Evolutionary conservation across 495 filamentous ascomycete species (phyloP), one percentile per base, ranked within the genome.

Genomic region (Penicillium parvum): DNA sequence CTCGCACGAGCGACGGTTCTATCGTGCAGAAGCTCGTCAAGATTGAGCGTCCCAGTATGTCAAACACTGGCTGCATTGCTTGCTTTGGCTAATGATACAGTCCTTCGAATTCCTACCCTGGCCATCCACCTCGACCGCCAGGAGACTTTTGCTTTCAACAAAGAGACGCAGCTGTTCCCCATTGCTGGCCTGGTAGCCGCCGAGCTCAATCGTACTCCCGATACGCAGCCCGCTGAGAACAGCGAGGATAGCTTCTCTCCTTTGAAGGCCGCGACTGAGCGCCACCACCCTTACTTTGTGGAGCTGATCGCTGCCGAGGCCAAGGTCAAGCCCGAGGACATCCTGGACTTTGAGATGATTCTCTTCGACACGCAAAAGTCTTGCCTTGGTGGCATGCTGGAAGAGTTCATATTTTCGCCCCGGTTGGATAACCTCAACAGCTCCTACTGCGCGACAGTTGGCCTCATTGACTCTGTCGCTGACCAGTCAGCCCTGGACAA

Each of bases 361-460:
- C 81, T 97, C 18, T 99, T 95, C 64, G 92, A 97, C 59, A 95
- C 90, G 3, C 94, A 97, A 50, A 83, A 88, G 60, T 74, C 90
- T 7, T 85, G 81, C 58, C 77, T 97, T 11, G 94, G 94, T 44
- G 92, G 92, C 15, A 61, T 99, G 40, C 84, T 88, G 57, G 83
- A 95, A 53, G 92, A 99, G 65, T 82, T 99, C 51, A 90, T 97
- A 62, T 95, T 87, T 68, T 95, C 90, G 6, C 77, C 87, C 21
- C 84, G 92, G 17, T 77, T 99, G 38, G 92, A 99, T 66, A 97
- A 99, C 61, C 74, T 96, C 16, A 84, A 83, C 63, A 95, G 95
- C 88, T 88, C 90, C 12, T 96, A 85, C 71, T 97, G 92, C 66
- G 81, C 82, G 52, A 77, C 85, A 26, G 72, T 81, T 50, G 87